Percentiles rank a stretch among this genome's conserved stretches.
phyloP scores from a whole-genome alignment of 495 filamentous ascomycete genomes.

The Diplogelasinospora grovesii region DNA sequence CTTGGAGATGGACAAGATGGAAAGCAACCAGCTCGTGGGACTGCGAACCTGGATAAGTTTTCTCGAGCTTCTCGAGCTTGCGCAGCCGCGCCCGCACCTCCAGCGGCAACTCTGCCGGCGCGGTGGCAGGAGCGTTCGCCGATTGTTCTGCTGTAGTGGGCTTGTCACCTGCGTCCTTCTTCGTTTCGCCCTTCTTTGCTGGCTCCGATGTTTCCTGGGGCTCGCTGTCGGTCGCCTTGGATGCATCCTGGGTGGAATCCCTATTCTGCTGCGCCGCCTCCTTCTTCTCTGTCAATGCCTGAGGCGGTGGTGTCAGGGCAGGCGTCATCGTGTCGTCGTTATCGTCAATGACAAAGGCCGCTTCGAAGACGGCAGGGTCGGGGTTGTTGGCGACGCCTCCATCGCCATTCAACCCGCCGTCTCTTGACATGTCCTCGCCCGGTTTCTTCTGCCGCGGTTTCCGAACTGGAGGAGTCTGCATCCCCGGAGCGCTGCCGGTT shows the following conservation, averaged over 20 bases:
- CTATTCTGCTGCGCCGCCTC: constrained; percentile 21
- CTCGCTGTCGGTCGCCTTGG: constrained; percentile 28
- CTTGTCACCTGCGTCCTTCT: constrained; percentile 26
- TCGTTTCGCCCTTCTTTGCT: too few relatives aligned
- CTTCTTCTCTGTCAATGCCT: constrained; percentile 27
- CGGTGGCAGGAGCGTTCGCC: constrained; percentile 7
- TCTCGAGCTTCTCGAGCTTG: constrained; percentile 80
- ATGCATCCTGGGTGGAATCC: constrained; percentile 21
- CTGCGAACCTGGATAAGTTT: constrained; percentile 69
- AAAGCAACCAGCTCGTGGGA: not conserved
- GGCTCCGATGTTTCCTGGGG: too few relatives aligned
- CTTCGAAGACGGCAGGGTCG: constrained; percentile 79
- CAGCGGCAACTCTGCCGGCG: constrained; percentile 57
- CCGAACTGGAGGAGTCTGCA: constrained; percentile 31
- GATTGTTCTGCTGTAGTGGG: constrained; percentile 1
- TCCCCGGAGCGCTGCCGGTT: constrained; percentile 38
- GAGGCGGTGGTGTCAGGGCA: constrained; percentile 42
- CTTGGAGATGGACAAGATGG: not conserved
- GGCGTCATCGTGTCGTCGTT: constrained; percentile 52
- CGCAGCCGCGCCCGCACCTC: constrained; percentile 65
- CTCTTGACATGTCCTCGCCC: constrained; percentile 31
- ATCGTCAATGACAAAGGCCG: constrained; percentile 74
- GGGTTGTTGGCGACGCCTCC: constrained; percentile 42
- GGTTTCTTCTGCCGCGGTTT: constrained; percentile 40
- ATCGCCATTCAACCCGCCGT: constrained; percentile 37